A percentile compares a stretch with the other conserved stretches of the same genome.
Evolutionary conservation across 169 alveolate genomes (phyloP).

Genomic region (Eimeria sp.): DNA sequence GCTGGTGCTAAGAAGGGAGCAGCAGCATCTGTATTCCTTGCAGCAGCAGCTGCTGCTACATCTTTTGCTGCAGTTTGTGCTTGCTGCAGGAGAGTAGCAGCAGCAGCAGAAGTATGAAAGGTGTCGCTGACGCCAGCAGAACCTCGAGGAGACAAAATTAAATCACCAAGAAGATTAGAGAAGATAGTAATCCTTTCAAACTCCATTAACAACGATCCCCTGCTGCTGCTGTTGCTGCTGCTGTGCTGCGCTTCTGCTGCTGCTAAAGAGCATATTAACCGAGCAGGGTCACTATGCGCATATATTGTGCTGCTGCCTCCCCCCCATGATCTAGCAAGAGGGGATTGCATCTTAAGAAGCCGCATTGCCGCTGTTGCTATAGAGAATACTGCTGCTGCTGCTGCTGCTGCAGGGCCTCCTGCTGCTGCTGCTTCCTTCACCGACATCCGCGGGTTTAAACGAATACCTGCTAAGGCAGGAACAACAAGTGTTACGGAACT

Average conservation of each 20-base stretch:
- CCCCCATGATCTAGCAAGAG: neutral
- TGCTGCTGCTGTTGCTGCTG: neutral
- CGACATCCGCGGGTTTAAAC: neutral
- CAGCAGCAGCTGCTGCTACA: neutral
- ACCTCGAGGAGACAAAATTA: neutral
- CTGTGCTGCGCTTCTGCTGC: neutral
- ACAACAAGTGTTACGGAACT: neutral
- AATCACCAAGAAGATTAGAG: neutral
- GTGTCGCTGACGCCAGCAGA: slow-evolving; percentile 4
- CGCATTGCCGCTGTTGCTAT: neutral
- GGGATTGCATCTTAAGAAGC: neutral
- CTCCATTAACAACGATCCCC: neutral
- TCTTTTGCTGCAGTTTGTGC: neutral
- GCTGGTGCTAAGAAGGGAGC: neutral
- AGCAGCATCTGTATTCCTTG: neutral
- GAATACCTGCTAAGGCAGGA: slow-evolving; percentile 4
- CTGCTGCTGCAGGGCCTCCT: neutral
- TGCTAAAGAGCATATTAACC: neutral
- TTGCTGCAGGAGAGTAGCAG: slow-evolving; percentile 2
- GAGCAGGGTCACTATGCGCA: neutral
- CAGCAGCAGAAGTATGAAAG: slow-evolving; percentile 4
- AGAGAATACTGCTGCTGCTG: slow-evolving; percentile 6
- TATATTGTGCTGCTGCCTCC: neutral
- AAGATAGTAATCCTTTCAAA: neutral
- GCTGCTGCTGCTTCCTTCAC: neutral